These are phyloP conservation scores for Phascolomyces articulosus DNA, from an alignment of 371 early-diverging fungal species.

Conservation along the genomic window DNA sequence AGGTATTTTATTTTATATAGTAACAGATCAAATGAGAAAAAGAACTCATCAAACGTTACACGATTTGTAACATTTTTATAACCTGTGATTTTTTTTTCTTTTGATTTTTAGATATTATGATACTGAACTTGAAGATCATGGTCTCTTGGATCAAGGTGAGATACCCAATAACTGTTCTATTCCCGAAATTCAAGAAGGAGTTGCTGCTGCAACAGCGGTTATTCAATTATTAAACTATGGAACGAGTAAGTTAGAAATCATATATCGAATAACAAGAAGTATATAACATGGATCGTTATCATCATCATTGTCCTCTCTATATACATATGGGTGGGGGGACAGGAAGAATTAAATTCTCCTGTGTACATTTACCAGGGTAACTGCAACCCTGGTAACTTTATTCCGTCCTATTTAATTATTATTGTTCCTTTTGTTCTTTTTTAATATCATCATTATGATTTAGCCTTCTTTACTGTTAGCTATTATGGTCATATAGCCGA, in stretches of 20 bases:
- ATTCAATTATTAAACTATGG: constrained; percentile 30
- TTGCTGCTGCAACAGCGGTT: constrained; percentile 35
- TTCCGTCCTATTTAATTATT: not conserved
- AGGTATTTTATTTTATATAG: not conserved
- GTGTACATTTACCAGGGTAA: not conserved
- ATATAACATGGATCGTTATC: no score
- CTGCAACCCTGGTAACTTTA: not conserved
- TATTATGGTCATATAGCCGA: constrained; percentile 49
- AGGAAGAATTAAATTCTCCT: no score
- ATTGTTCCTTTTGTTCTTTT: not conserved
- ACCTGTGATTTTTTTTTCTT: not conserved
- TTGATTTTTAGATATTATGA: constrained; percentile 28
- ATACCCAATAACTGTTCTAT: constrained; percentile 42
- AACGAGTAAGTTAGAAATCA: constrained; percentile 37
- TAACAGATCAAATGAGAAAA: not conserved
- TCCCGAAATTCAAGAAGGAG: constrained; percentile 46
- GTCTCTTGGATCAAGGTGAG: constrained; percentile 3
- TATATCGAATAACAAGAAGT: no score
- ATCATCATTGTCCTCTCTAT: no score
- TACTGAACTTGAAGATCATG: not conserved
- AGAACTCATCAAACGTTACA: not conserved
- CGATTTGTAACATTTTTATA: not conserved
- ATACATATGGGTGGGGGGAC: no score
- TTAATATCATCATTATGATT: no score
- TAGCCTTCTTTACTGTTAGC: constrained; percentile 40